Base-by-base conservation (phyloP, 78 protist species). In the slime mould (Dictyostelium discoideum) region DNA sequence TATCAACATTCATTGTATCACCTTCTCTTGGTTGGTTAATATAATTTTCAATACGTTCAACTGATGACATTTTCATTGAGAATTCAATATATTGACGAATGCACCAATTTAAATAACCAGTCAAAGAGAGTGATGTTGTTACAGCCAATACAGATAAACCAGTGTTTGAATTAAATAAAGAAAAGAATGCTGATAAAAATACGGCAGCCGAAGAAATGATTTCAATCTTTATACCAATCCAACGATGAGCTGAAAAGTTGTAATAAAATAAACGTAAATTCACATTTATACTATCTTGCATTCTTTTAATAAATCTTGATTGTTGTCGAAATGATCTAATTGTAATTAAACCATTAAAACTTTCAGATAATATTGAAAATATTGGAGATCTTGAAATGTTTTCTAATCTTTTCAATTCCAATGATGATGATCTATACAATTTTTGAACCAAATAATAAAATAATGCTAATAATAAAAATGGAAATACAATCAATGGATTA, bases 381-480 rank as follows among this genome's bases (percentile, higher is more conserved):
- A 98, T 18, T 9, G 99, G 99, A 13, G 98, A 83, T 8, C 98
- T 39, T 10, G 98, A 1, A 40, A 97, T 74, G 6, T 96, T 22
- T 20, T 98, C 99, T 63, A 98, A 76, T 10, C 98, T 88, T 94
- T 96, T 96, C 32, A 97, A 78, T 78, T 97, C 99, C 29, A 98
- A 72, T 2, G 96, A 7, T 3, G 98, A 42, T 24, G 42, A 11
- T 46, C 73, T 40, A 93, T 88, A 99, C 67, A 74, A 85, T 10
- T 32, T 32, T 84, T 98, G 98, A 54, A 99, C 32, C 14, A 13
- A 0, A 76, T 2, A 24, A 96, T 98, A 98, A 11, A 93, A 20
- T 2, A 86, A 39, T 14, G 48, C 42, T 1, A 79, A 39, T 5
- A 81, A 1, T 1, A 69, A 37, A 44, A 97, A 44, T 72, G 95